phyloP scores from a whole-genome alignment of 2,329 filamentous ascomycete genomes.

The Cladophialophora psammophila region DNA sequence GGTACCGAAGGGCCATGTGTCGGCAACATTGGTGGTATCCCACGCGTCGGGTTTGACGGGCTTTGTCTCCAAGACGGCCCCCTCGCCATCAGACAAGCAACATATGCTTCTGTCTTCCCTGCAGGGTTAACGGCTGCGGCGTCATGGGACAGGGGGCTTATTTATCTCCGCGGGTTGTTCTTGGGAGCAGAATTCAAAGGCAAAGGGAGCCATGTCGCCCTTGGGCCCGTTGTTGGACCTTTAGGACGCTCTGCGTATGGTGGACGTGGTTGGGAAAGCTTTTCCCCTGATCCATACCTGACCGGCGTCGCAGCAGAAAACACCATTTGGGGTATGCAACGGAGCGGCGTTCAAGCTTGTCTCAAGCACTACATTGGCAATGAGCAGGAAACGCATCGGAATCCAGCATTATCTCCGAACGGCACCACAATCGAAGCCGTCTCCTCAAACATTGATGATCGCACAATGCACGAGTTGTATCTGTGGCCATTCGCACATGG shows the following conservation, averaged over 20 bases:
- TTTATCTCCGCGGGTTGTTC: constrained; percentile 44
- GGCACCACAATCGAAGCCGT: constrained; percentile 54
- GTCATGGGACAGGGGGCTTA: constrained; percentile 49
- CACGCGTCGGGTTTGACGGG: constrained; percentile 45
- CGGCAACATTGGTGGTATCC: constrained; percentile 45
- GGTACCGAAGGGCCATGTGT: constrained; percentile 46
- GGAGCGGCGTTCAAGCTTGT: constrained; percentile 52
- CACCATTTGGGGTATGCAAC: constrained; percentile 56
- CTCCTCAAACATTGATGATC: constrained; percentile 71
- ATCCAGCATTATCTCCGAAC: constrained; percentile 56
- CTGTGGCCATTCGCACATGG: constrained; percentile 80
- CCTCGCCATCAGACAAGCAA: constrained; percentile 36
- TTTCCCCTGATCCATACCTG: constrained; percentile 58
- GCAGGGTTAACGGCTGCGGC: constrained; percentile 47
- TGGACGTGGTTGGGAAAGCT: constrained; percentile 59
- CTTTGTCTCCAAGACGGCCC: constrained; percentile 43
- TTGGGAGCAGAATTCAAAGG: constrained; percentile 51
- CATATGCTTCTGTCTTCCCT: constrained; percentile 41
- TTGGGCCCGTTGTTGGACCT: constrained; percentile 53
- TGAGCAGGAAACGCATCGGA: constrained; percentile 66
- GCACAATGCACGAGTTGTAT: constrained; percentile 77
- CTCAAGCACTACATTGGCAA: constrained; percentile 64
- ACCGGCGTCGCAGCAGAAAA: constrained; percentile 53
- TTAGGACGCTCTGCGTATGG: constrained; percentile 47
- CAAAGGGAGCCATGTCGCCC: constrained; percentile 53